Base-by-base conservation (phyloP, 192 early-diverging fungal genomes). In the Chytriomyces hyalinus region DNA sequence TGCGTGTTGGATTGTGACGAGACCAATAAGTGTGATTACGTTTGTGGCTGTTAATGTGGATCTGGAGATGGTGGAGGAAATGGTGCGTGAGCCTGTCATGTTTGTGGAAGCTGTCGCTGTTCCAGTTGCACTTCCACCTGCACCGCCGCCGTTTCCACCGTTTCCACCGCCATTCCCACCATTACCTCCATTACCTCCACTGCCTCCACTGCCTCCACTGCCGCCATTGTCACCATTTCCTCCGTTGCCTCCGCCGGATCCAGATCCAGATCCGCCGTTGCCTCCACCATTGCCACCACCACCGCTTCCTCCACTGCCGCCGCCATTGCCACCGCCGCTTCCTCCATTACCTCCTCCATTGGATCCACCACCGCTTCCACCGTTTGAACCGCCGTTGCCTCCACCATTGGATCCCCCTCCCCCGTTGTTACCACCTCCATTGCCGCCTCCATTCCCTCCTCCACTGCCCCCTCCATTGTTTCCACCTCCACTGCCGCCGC, bases 71-170 rank as follows among this genome's bases (percentile, higher is more conserved):
- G 67, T 47, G 11, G 17, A 11, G 24, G 48, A 11, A 13, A 36
- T 17, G 17, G 17, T 68, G 47, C 17, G 0, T 15, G 17, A n/a
- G 48, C 3, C 47, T 45, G 7, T 13, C 9, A 28, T 11, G 48
- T 11, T 15, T 24, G 67, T 48, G 43, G 22, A 68, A 17, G 15
- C 26, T 50, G 17, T 71, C 6, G 11, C 44, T 10, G 63, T 75
- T 50, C 61, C 73, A 65, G 26, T 65, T 51, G 20, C 61, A 65
- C 44, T 61, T 26, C 71, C 71, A 62, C 60, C 45, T 15, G 11
- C 47, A 20, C 62, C 44, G 22, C 28, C 50, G 44, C 67, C 8
- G 47, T 48, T 47, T 26, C n/a, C 11, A 13, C n/a, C 11, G n/a
- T 20, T 36, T 20, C 53, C 53, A 20, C 26, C n/a, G 36, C 63